phyloP scores from a whole-genome alignment of 116 monocot genomes.

The Zostera marina region DNA sequence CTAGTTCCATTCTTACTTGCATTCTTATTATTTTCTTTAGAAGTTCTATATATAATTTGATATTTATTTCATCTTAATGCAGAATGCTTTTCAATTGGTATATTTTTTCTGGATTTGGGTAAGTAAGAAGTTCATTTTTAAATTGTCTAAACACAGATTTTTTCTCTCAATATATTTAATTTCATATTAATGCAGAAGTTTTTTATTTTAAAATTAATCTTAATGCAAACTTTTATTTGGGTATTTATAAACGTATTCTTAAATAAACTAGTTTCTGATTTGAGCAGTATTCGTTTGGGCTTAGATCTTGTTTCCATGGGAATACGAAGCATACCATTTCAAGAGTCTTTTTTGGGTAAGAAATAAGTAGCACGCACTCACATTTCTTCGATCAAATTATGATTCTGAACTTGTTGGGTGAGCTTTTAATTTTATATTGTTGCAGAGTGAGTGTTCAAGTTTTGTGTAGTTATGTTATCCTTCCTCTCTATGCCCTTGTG shows the following conservation, averaged over 20 bases:
- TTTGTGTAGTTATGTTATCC: slow-evolving; percentile 84
- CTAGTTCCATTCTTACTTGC: not conserved
- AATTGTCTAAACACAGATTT: too few species aligned
- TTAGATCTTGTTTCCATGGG: slow-evolving; percentile 59
- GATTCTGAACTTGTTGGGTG: not conserved
- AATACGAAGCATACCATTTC: slow-evolving; percentile 24
- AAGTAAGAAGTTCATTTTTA: slow-evolving; percentile 1
- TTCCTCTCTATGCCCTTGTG: slow-evolving; percentile 83
- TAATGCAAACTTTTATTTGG: too few species aligned
- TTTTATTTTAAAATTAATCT: too few species aligned
- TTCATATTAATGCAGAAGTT: too few species aligned
- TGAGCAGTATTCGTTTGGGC: slow-evolving; percentile 48
- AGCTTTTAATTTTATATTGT: not conserved
- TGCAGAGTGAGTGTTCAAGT: slow-evolving; percentile 55
- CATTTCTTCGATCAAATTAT: not conserved
- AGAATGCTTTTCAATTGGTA: slow-evolving; percentile 82
- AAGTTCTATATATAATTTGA: not conserved
- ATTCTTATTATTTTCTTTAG: not conserved
- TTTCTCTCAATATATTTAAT: not conserved
- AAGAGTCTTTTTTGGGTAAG: slow-evolving; percentile 54
- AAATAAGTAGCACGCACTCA: too few species aligned
- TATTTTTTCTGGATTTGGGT: slow-evolving; percentile 88
- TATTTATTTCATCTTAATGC: slow-evolving; percentile 15
- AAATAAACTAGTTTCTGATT: not conserved
- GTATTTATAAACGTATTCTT: not conserved